Evolutionary conservation across 148 eudicot genomes (phyloP), one percentile per base, ranked within the genome.

Genomic region (Agrostemma githago): DNA sequence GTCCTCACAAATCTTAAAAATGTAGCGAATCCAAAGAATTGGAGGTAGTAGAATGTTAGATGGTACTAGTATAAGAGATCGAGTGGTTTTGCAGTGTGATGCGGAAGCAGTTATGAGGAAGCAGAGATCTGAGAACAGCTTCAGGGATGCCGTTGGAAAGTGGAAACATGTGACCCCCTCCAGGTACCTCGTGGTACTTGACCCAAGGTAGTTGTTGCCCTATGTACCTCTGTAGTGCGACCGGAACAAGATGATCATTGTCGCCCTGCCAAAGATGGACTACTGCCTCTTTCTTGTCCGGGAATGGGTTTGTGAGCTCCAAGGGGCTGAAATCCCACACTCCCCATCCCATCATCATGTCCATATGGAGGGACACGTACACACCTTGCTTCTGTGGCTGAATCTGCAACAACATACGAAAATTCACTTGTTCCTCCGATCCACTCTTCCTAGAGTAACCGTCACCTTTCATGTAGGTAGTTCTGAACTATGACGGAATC

Each of bases 211-310:
- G 81, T 78, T 72, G 74, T 63, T 79, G 37, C 0, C 76, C 88
- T 46, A 85, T 79, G 79, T 79, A 85, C 5, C 79, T 79, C 26
- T 85, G 88, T 66, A 85, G 62, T 26, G 63, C 16, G 17, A 83
- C 79, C 2, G 86, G 88, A 20, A 85, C 88, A 3, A 83, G 58
- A 17, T 77, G 57, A 34, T 85, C 88, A 5, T 83, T 80, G 34
- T 74, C 77, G 6, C 86, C 88, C 42, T 85, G 88, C 88, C 88
- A 85, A 14, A 85, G 57, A 70, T 85, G 90, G 42, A 88, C 85
- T 0, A 88, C 85, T 0, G 79, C 76, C 38, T 79, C 80, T 67
- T 85, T 81, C 26, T 73, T 74, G 68, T 70, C 64, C 5, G 73
- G 42, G 38, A 83, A 75, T 14, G 87, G 88, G 69, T 83, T 80